phyloP scores from a whole-genome alignment of 2,329 filamentous ascomycete genomes.

The Albifimbria verrucaria region DNA sequence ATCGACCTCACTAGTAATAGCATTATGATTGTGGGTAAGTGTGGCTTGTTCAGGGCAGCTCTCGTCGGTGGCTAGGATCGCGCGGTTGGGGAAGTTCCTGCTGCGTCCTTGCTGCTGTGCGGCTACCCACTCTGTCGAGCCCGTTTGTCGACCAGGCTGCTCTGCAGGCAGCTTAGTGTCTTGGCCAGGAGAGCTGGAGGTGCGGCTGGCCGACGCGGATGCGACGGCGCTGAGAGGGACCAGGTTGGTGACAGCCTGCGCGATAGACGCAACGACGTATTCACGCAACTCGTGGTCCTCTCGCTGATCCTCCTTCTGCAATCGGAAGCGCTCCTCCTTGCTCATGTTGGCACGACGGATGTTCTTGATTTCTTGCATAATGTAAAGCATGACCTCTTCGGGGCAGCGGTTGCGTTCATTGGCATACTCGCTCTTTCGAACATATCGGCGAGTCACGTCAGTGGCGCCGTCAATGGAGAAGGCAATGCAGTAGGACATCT shows the following conservation, averaged over 20 bases:
- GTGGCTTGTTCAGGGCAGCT: slow-evolving; percentile 29
- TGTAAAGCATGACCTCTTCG: slow-evolving; percentile 86
- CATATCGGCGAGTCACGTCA: slow-evolving; percentile 64
- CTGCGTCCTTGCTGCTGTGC: slow-evolving; percentile 42
- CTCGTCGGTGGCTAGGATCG: slow-evolving; percentile 40
- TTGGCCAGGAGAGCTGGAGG: slow-evolving; percentile 32
- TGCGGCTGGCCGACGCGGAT: slow-evolving; percentile 17
- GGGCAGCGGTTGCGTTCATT: slow-evolving; percentile 75
- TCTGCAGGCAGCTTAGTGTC: slow-evolving; percentile 61
- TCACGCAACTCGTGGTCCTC: slow-evolving; percentile 74
- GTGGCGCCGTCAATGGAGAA: slow-evolving; percentile 85
- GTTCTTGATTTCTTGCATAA: slow-evolving; percentile 86
- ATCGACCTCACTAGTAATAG: no score
- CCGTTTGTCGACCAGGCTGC: slow-evolving; percentile 50
- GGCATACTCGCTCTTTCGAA: slow-evolving; percentile 69
- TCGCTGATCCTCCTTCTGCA: slow-evolving; percentile 75
- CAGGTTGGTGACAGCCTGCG: slow-evolving; percentile 68
- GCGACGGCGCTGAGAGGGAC: slow-evolving; percentile 45
- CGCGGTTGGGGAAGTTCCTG: slow-evolving; percentile 41
- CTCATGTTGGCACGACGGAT: slow-evolving; percentile 79
- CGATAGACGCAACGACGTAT: slow-evolving; percentile 71
- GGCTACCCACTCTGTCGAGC: slow-evolving; percentile 48
- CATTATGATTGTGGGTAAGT: no score
- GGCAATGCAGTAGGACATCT: slow-evolving; percentile 94
- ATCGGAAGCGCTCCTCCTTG: slow-evolving; percentile 78